Evolutionary conservation across 371 early-diverging fungal genomes (phyloP).

Genomic region (Mortierella polycephala): DNA sequence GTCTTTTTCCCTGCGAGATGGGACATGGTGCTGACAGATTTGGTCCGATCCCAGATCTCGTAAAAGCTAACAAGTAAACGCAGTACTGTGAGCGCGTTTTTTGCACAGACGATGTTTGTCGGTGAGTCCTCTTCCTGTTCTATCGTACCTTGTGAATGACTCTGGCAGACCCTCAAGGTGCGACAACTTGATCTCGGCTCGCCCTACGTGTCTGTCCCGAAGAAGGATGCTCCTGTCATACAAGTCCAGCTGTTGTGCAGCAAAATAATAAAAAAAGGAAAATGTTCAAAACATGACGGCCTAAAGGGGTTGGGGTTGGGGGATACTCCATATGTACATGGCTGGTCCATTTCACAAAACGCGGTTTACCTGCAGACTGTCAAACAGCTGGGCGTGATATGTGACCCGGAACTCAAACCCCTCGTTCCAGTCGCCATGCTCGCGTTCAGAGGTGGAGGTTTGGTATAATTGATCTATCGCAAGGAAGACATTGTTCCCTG

Average conservation of each 20-base stretch:
- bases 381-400: slow-evolving; percentile 85
- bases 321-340: too few species aligned
- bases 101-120: too few species aligned
- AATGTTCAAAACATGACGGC: too few species aligned
- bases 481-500: too few species aligned
- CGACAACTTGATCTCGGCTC: slow-evolving; percentile 76
- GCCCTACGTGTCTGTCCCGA: slow-evolving; percentile 77
- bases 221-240: slow-evolving; percentile 72
- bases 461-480: slow-evolving; percentile 70
- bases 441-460: slow-evolving; percentile 70
- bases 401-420: slow-evolving; percentile 78
- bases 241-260: slow-evolving; percentile 69
- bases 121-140: too few species aligned
- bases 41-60: slow-evolving; percentile 73
- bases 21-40: slow-evolving; percentile 68
- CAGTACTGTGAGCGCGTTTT: too few species aligned
- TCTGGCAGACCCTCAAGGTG: slow-evolving; percentile 73
- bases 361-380: slow-evolving; percentile 64
- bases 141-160: slow-evolving; percentile 65
- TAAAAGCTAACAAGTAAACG: slow-evolving; percentile 56
- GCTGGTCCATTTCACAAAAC: not conserved
- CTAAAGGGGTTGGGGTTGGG: not conserved
- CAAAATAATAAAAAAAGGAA: too few species aligned
- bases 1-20: slow-evolving; percentile 62
- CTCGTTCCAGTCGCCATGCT: slow-evolving; percentile 80